Evolutionary conservation across 2,329 filamentous ascomycete species (phyloP).

Genomic region (Xylaria hypoxylon): DNA sequence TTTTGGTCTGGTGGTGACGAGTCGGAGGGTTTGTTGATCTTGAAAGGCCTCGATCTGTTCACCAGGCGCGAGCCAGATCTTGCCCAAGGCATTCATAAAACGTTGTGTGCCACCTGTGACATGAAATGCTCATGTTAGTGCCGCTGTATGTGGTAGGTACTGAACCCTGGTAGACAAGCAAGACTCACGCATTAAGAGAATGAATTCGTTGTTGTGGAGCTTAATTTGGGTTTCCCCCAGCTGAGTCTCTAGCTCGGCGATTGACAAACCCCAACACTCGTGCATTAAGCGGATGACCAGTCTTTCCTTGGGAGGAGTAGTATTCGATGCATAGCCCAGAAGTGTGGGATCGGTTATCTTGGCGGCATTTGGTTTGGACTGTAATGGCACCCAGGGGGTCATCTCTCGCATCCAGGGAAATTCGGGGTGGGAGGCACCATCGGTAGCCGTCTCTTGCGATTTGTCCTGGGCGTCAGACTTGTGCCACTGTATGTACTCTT

Average conservation of each 20-base stretch:
- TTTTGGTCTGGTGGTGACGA: conserved; percentile 53
- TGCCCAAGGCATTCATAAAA: conserved; percentile 51
- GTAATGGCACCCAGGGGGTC: conserved; percentile 58
- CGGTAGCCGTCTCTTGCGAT: conserved; percentile 6
- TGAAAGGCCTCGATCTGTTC: conserved; percentile 55
- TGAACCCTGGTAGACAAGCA: conserved; percentile 17
- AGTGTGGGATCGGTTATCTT: conserved; percentile 42
- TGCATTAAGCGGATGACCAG: conserved; percentile 59
- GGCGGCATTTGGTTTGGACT: conserved; percentile 25
- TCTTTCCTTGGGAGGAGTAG: conserved; percentile 54
- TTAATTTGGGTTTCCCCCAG: conserved; percentile 57
- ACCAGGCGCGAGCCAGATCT: conserved; percentile 50
- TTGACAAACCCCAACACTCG: conserved; percentile 63
- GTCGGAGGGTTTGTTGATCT: conserved; percentile 48
- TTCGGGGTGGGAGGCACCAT: conserved; percentile 18
- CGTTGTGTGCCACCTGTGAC: conserved; percentile 52
- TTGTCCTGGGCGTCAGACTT: neutral
- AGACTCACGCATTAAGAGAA: conserved; percentile 59
- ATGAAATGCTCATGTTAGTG: neutral
- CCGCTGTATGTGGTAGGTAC: neutral
- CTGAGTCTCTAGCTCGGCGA: conserved; percentile 58
- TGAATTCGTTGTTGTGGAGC: conserved; percentile 57
- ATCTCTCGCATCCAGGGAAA: conserved; percentile 57
- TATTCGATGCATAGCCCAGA: conserved; percentile 48
- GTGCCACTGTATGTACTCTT: conserved; percentile 53